phyloP scores from a whole-genome alignment of 1,139 yeast species.

The Kodamaea derodonti region DNA sequence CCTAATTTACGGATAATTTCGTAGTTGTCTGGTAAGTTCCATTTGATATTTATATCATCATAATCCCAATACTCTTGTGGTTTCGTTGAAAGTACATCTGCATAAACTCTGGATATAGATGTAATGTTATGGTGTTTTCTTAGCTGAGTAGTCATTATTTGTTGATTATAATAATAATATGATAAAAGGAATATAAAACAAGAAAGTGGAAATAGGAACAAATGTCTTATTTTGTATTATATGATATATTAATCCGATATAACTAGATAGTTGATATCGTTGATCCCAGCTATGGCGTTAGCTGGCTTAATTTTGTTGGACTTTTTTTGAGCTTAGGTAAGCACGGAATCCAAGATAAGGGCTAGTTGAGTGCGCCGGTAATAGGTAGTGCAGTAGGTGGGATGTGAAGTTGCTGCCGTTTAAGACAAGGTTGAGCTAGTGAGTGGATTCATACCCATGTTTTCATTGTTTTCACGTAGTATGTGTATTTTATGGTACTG shows the following conservation, averaged over 20 bases:
- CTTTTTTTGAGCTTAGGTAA: background rate
- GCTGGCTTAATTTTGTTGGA: background rate
- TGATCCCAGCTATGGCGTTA: background rate
- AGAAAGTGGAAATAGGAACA: background rate
- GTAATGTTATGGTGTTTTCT: conserved; percentile 16
- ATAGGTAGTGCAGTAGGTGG: no score
- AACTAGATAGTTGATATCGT: no score
- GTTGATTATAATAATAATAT: background rate
- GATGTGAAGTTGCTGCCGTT: no score
- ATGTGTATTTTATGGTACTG: no score
- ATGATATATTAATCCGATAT: no score
- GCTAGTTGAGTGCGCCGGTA: no score
- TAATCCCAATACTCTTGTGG: conserved; percentile 49
- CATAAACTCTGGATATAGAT: conserved; percentile 40
- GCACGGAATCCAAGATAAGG: no score
- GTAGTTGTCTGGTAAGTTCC: conserved; percentile 47
- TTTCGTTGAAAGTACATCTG: conserved; percentile 41
- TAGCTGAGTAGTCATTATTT: background rate
- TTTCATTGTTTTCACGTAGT: no score
- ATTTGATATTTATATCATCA: conserved; percentile 41
- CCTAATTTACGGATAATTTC: conserved; percentile 46
- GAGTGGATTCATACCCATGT: no score
- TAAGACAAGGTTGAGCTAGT: no score
- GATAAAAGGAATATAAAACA: background rate
- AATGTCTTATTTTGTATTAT: background rate